Conservation (phyloP, 139 green algal species). For the Micractinium conductrix region DNA sequence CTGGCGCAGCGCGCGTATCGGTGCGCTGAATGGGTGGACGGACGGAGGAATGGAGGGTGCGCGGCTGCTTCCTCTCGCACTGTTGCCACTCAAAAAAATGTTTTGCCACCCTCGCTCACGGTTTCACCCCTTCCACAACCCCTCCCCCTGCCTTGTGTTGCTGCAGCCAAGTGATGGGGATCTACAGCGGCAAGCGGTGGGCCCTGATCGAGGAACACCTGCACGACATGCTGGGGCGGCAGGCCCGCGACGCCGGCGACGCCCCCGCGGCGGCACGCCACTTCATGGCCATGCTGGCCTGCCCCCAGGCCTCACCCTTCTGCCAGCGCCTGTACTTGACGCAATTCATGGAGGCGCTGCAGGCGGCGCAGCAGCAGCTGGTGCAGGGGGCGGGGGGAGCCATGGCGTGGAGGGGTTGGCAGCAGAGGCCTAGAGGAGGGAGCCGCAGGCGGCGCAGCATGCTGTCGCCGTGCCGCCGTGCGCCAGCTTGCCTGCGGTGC, state of each 20-base stretch:
- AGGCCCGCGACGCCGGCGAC: conserved; percentile 58
- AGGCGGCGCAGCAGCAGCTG: conserved; percentile 21
- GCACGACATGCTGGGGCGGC: conserved; percentile 82
- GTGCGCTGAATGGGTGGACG: conserved; percentile 3
- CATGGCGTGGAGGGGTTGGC: too few species aligned
- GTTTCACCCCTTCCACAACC: not conserved
- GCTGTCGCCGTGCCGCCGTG: too few species aligned
- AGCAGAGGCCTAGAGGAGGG: too few species aligned
- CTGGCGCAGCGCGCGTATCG: conserved; percentile 81
- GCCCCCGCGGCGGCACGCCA: conserved; percentile 64
- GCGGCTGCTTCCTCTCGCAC: not conserved
- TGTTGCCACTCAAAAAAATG: too few species aligned
- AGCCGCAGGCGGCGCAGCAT: too few species aligned
- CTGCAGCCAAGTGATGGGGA: conserved; percentile 65
- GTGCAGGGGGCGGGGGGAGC: not conserved
- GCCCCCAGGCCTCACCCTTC: conserved; percentile 44
- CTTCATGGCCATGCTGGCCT: conserved; percentile 71
- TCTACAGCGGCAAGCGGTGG: conserved; percentile 81
- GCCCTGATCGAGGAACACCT: conserved; percentile 90
- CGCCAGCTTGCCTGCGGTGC: too few species aligned
- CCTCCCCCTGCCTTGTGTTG: too few species aligned
- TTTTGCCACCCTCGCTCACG: not conserved
- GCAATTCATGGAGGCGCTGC: conserved; percentile 71
- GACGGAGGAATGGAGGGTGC: not conserved
- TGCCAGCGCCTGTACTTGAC: conserved; percentile 79